These are phyloP conservation scores for Chaetomidium leptoderma DNA, from an alignment of 495 filamentous ascomycete species.

Conservation along the genomic window DNA sequence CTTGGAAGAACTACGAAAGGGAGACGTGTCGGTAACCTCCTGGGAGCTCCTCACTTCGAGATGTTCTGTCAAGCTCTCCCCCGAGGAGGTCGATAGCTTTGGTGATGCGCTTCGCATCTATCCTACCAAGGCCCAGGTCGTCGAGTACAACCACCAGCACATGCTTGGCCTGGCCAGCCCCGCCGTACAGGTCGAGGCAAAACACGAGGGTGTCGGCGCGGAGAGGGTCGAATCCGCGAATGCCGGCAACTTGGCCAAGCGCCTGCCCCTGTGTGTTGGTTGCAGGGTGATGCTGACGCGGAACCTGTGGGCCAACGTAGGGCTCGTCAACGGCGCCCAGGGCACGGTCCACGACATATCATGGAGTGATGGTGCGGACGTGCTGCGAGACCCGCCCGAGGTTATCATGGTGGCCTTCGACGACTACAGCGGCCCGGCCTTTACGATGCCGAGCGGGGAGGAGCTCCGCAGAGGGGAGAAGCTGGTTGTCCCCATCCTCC, in stretches of 20 bases:
- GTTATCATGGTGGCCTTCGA: slow-evolving; percentile 11
- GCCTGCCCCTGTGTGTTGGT: slow-evolving; percentile 1
- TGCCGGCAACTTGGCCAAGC: slow-evolving; percentile 11
- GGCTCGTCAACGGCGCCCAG: slow-evolving; percentile 6
- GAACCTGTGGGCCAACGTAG: slow-evolving; percentile 5
- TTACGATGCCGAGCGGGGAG: background rate
- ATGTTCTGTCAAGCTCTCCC: slow-evolving; percentile 5
- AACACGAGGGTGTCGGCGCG: slow-evolving; percentile 1
- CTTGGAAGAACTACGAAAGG: background rate
- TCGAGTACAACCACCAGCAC: slow-evolving; percentile 1
- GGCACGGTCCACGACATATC: slow-evolving; percentile 8
- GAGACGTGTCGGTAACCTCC: background rate
- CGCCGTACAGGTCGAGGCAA: slow-evolving; percentile 5
- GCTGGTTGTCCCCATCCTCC: slow-evolving; percentile 1
- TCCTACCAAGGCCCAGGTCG: slow-evolving; percentile 2
- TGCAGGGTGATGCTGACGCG: slow-evolving; percentile 8
- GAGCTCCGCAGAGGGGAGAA: background rate
- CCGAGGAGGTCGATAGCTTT: slow-evolving; percentile 5
- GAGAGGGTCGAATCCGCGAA: background rate
- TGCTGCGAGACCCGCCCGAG: slow-evolving; percentile 7
- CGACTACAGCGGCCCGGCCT: slow-evolving; percentile 5
- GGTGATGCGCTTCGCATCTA: slow-evolving; percentile 4
- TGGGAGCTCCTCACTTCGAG: slow-evolving; percentile 3
- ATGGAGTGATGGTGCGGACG: background rate
- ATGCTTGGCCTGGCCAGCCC: slow-evolving; percentile 5